A percentile compares a stretch with the other conserved stretches of the same genome.
phyloP scores from a whole-genome alignment of 2,329 filamentous ascomycete species.

The Fulvia fulva region DNA sequence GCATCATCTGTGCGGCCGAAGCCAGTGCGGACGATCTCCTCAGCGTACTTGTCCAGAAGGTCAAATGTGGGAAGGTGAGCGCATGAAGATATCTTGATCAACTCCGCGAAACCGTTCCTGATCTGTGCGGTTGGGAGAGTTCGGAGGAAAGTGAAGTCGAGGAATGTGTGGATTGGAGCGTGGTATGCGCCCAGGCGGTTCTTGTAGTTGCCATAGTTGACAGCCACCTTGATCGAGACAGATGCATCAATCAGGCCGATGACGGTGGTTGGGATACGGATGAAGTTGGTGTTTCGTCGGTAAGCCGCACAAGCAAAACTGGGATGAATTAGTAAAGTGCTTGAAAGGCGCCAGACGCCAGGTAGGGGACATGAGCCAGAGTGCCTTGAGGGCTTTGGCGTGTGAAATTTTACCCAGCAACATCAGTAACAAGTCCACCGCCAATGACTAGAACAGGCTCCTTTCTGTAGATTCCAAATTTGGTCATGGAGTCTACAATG shows the following conservation, averaged over 20 bases:
- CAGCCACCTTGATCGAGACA: conserved; percentile 73
- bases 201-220: conserved; percentile 74
- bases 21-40: conserved; percentile 60
- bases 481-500: conserved; percentile 70
- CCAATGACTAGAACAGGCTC: conserved; percentile 64
- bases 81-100: conserved; percentile 73
- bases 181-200: conserved; percentile 71
- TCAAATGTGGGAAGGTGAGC: conserved; percentile 64
- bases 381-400: conserved; percentile 3
- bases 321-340: conserved; percentile 23
- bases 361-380: conserved; percentile 3
- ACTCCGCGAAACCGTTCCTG: conserved; percentile 68
- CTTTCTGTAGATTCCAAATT: conserved; percentile 61
- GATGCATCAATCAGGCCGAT: conserved; percentile 73
- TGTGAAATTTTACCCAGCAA: conserved; percentile 58
- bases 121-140: conserved; percentile 65
- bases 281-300: conserved; percentile 68
- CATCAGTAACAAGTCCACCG: conserved; percentile 67
- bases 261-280: conserved; percentile 69
- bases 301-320: conserved; percentile 69
- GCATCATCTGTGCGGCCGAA: conserved; percentile 61
- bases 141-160: conserved; percentile 69
- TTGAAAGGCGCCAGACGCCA: conserved; percentile 11
- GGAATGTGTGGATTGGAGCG: conserved; percentile 64
- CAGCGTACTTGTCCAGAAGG: conserved; percentile 64